Evolutionary conservation across 2,329 filamentous ascomycete genomes (phyloP), one percentile per base, ranked within the genome.

Genomic region (Ilyonectria sp.): DNA sequence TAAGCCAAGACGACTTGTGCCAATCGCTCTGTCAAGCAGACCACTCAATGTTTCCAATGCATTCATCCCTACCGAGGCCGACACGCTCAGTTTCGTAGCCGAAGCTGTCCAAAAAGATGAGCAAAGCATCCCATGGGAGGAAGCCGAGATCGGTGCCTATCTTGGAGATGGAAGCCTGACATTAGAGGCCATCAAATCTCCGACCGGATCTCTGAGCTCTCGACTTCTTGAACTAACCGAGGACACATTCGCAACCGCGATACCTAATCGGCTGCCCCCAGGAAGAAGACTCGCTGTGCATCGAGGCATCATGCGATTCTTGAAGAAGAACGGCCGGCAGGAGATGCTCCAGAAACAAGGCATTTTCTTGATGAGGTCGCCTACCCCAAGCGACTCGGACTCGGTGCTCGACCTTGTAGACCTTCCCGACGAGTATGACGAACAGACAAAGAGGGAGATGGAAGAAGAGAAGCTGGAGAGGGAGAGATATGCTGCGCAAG

Each of bases 381-480:
- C 72, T 37, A 65, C 67, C 8, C 57, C 71, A 9, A 68, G 69
- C 2, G 68, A 78, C 15, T 68, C 74, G 37, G 75, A 71, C 7
- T 78, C 85, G 9, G 84, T 85, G 4, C 82, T 86, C 33, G 88
- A 86, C 68, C 59, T 79, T 6, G 70, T 71, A n/a, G 77, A 79
- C 44, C 49, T 80, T 3, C 69, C 76, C 7, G 76, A 79, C 5
- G 74, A 74, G 3, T 62, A 75, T 4, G 90, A 93, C 71, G 82
- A 86, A 11, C 85, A 88, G 40, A 91, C 88, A 0, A 87, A 85
- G 82, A 80, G 80, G 49, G 91, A 93, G 74, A 91, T 93, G 10
- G 85, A 91, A 52, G 79, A 81, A 46, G 80, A 82, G 59, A 68
- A 40, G 35, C 61, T 23, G 11, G 73, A 72, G 23, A 64, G 56